These are phyloP conservation scores for Aciculoconidium aculeatum DNA, from an alignment of 805 yeast species.

Conservation along the genomic window DNA sequence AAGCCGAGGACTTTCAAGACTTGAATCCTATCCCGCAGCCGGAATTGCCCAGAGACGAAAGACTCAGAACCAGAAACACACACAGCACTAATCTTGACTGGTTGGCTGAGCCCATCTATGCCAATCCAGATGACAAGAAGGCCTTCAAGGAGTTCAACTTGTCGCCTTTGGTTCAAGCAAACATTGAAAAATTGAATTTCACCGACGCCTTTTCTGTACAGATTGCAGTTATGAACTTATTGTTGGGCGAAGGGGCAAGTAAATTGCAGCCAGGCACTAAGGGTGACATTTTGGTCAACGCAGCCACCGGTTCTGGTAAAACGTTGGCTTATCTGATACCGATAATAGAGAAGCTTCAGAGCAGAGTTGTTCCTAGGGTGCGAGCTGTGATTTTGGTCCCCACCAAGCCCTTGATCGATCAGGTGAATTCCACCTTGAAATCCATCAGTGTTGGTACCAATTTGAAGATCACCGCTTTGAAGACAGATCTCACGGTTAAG, in stretches of 20 bases:
- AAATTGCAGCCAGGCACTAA: constrained; percentile 44
- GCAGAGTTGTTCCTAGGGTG: constrained; percentile 62
- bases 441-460: constrained; percentile 57
- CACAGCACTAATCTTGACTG: constrained; percentile 46
- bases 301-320: constrained; percentile 95
- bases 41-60: constrained; percentile 49
- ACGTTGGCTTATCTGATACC: constrained; percentile 88
- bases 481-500: constrained; percentile 44
- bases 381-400: constrained; percentile 83
- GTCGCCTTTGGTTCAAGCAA: constrained; percentile 36
- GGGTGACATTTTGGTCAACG: constrained; percentile 84
- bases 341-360: constrained; percentile 59
- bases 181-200: constrained; percentile 44
- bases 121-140: constrained; percentile 39
- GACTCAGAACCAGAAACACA: constrained; percentile 22
- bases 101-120: constrained; percentile 60
- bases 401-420: constrained; percentile 79
- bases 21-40: constrained; percentile 87
- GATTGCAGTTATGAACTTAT: constrained; percentile 53
- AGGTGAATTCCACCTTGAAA: constrained; percentile 64
- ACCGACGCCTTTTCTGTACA: constrained; percentile 73
- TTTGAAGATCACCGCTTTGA: constrained; percentile 56
- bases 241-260: constrained; percentile 39
- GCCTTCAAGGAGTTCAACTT: constrained; percentile 48
- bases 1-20: constrained; percentile 17